These are phyloP conservation scores for Talaromyces atroroseus DNA, from an alignment of 2,329 filamentous ascomycete genomes.

Conservation along the genomic window DNA sequence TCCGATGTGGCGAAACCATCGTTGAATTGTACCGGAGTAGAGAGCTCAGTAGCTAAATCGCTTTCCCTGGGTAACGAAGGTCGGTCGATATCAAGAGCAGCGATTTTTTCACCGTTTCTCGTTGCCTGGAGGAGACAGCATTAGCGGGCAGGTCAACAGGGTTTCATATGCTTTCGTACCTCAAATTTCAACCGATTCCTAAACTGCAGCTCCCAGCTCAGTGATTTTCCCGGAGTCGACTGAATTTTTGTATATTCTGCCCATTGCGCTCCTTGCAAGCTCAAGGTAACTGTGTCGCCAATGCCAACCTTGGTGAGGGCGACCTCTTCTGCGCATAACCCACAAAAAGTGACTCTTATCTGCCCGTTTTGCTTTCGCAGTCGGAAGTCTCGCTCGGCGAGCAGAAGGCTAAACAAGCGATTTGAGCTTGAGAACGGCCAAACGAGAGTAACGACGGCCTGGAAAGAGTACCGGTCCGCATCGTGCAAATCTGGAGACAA, in stretches of 20 bases:
- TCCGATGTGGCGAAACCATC: neutral
- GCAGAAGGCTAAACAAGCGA: slow-evolving; percentile 67
- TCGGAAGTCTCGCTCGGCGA: slow-evolving; percentile 80
- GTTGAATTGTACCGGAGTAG: slow-evolving; percentile 2
- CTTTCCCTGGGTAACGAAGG: slow-evolving; percentile 22
- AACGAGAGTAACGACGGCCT: slow-evolving; percentile 72
- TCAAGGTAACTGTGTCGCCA: slow-evolving; percentile 68
- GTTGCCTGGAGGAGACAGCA: slow-evolving; percentile 21
- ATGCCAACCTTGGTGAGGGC: slow-evolving; percentile 65
- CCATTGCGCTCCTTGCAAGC: slow-evolving; percentile 65
- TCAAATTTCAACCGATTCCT: slow-evolving; percentile 30
- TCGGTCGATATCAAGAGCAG: slow-evolving; percentile 50
- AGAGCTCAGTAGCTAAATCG: neutral
- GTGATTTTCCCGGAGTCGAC: slow-evolving; percentile 51
- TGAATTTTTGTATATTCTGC: slow-evolving; percentile 47
- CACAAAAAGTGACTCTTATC: slow-evolving; percentile 70
- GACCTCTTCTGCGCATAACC: slow-evolving; percentile 63
- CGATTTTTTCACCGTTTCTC: slow-evolving; percentile 20
- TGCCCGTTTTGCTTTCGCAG: slow-evolving; percentile 72
- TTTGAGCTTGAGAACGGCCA: slow-evolving; percentile 87
- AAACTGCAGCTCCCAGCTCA: slow-evolving; percentile 55
- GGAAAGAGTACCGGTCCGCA: slow-evolving; percentile 40
- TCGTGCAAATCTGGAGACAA: slow-evolving; percentile 33
- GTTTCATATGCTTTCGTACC: slow-evolving; percentile 20
- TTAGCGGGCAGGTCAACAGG: neutral